A percentile compares a stretch with the other conserved stretches of the same genome.
phyloP scores from a whole-genome alignment of 2,329 filamentous ascomycete species.

The Diaporthe velutina region DNA sequence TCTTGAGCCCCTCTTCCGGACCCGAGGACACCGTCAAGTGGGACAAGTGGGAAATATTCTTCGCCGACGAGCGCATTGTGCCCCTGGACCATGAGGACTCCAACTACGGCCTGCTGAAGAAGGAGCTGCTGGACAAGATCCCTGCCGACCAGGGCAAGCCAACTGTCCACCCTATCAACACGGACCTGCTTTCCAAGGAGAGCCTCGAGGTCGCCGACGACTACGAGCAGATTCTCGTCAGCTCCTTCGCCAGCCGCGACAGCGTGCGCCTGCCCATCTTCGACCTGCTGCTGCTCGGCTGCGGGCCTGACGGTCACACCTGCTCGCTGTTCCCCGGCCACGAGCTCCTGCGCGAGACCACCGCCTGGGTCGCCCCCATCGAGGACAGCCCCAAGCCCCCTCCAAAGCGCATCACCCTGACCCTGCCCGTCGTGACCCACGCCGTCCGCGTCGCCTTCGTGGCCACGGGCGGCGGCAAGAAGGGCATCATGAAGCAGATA shows the following conservation, averaged over 20 bases:
- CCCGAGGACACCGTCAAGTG: constrained; percentile 78
- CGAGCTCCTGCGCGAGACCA: constrained; percentile 84
- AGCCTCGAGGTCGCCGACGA: constrained; percentile 92
- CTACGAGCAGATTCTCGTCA: constrained; percentile 91
- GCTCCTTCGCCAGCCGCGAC: constrained; percentile 89
- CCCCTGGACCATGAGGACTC: constrained; percentile 92
- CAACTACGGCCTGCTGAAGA: constrained; percentile 91
- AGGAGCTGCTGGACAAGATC: constrained; percentile 90
- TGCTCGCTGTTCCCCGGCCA: constrained; percentile 97
- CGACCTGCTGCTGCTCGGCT: constrained; percentile 92
- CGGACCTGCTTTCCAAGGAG: constrained; percentile 71
- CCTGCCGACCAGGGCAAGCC: constrained; percentile 76
- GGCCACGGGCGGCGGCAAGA: constrained; percentile 89
- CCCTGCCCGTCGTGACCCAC: constrained; percentile 90
- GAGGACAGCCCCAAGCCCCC: constrained; percentile 96
- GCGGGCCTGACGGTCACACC: constrained; percentile 95
- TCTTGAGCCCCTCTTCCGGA: constrained; percentile 70
- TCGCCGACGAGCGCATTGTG: constrained; percentile 96
- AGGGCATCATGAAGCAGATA: constrained; percentile 91
- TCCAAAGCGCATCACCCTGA: constrained; percentile 89
- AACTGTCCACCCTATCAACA: constrained; percentile 83
- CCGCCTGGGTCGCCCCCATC: constrained; percentile 93
- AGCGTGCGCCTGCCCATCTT: constrained; percentile 96
- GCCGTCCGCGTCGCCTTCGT: constrained; percentile 91
- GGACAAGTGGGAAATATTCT: constrained; percentile 96